Percentiles rank a stretch among this genome's conserved stretches.
Conservation (phyloP, 2,329 filamentous ascomycete genomes). For the Ceratocystis alfenasii region DNA sequence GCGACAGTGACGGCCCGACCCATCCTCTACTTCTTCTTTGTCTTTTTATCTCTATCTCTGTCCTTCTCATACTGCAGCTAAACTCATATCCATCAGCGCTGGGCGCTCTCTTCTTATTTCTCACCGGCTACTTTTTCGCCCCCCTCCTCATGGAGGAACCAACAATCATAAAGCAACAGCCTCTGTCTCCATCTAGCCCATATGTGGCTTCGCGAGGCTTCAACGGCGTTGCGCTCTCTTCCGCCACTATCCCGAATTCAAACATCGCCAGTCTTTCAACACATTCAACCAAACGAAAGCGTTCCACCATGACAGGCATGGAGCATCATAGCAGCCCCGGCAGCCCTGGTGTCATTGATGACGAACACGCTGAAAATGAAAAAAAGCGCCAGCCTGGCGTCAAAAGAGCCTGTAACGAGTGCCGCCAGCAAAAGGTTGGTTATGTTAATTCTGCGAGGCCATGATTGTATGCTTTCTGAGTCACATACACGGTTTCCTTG, state of each 20-base stretch:
- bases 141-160: constrained; percentile 13
- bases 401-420: constrained; percentile 75
- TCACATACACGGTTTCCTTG: constrained; percentile 19
- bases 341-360: constrained; percentile 46
- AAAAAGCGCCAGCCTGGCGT: constrained; percentile 56
- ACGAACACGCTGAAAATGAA: constrained; percentile 43
- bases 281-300: constrained; percentile 52
- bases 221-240: constrained; percentile 12
- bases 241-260: constrained; percentile 36
- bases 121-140: background rate
- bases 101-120: background rate
- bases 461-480: constrained; percentile 11
- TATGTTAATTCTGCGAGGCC: background rate
- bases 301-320: constrained; percentile 38
- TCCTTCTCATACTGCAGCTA: constrained; percentile 1
- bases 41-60: too few relatives aligned
- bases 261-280: constrained; percentile 32
- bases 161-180: constrained; percentile 11
- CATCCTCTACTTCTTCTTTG: background rate
- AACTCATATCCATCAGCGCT: background rate
- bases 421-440: constrained; percentile 71
- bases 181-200: constrained; percentile 16
- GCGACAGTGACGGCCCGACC: background rate
- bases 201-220: constrained; percentile 16
- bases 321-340: constrained; percentile 46